Percentiles rank a stretch among this genome's conserved stretches.
phyloP scores from a whole-genome alignment of 352 stramenopile genomes.

The Pseudoperonospora humuli region DNA sequence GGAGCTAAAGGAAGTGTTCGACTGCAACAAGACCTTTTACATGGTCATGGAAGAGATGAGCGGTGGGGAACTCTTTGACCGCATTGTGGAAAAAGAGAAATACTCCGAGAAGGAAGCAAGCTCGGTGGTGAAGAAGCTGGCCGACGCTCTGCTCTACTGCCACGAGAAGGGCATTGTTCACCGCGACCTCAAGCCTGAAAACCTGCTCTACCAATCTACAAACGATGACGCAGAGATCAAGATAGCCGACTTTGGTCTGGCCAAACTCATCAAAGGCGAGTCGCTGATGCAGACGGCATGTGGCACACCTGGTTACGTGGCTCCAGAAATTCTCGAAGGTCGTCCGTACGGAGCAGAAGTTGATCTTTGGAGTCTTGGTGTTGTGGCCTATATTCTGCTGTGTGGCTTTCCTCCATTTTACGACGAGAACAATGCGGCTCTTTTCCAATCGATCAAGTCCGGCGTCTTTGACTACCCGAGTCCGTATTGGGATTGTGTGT shows the following conservation, averaged over 20 bases:
- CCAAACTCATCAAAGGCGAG: conserved; percentile 77
- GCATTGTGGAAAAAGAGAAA: conserved; percentile 81
- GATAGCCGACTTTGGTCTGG: conserved; percentile 80
- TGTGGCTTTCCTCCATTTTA: conserved; percentile 86
- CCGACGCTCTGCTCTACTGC: conserved; percentile 86
- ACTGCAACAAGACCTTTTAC: conserved; percentile 93
- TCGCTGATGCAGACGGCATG: conserved; percentile 72
- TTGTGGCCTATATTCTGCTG: conserved; percentile 84
- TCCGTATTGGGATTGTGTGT: conserved; percentile 93
- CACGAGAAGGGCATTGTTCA: conserved; percentile 82
- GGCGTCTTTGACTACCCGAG: conserved; percentile 93
- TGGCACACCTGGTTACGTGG: conserved; percentile 77
- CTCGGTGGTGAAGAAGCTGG: conserved; percentile 76
- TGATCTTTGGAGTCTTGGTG: conserved; percentile 88
- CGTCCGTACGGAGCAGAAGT: conserved; percentile 75
- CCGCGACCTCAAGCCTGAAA: conserved; percentile 81
- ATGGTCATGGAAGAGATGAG: conserved; percentile 97
- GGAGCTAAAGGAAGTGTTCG: conserved; percentile 90
- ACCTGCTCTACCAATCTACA: conserved; percentile 71
- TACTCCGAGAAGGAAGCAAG: conserved; percentile 86
- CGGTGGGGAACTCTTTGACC: conserved; percentile 85
- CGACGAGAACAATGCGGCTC: conserved; percentile 89
- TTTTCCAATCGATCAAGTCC: conserved; percentile 93
- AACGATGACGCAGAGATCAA: conserved; percentile 83
- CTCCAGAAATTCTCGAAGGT: conserved; percentile 75